phyloP scores from a whole-genome alignment of 2,329 filamentous ascomycete species.

The Cladosporium sp. region DNA sequence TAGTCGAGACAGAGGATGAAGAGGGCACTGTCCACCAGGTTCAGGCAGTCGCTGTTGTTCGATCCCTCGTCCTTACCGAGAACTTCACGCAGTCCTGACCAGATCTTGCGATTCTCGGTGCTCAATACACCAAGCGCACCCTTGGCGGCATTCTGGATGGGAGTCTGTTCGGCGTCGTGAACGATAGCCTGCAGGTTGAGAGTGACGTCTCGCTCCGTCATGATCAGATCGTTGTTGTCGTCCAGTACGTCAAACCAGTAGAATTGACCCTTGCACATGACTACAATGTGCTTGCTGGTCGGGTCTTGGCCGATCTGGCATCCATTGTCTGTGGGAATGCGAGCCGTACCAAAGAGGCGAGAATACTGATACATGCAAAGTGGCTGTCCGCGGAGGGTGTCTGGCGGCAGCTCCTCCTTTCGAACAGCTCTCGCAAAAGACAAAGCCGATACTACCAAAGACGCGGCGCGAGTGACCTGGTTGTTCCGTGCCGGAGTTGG shows the following conservation, averaged over 20 bases:
- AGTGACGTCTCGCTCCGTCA: constrained; percentile 90
- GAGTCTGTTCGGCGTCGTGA: constrained; percentile 80
- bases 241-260: constrained; percentile 99
- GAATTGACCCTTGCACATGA: constrained; percentile 90
- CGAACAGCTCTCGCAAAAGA: constrained; percentile 90
- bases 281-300: constrained; percentile 85
- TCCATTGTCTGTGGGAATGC: constrained; percentile 87
- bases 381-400: constrained; percentile 74
- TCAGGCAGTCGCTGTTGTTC: constrained; percentile 93
- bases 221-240: constrained; percentile 89
- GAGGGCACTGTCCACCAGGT: constrained; percentile 87
- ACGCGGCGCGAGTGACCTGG: constrained; percentile 90
- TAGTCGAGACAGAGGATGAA: constrained; percentile 93
- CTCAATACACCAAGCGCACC: constrained; percentile 87
- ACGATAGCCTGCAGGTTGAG: constrained; percentile 89
- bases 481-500: constrained; percentile 94
- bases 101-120: constrained; percentile 93
- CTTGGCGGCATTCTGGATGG: constrained; percentile 93
- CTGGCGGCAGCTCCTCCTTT: constrained; percentile 85
- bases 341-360: constrained; percentile 85
- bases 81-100: constrained; percentile 85
- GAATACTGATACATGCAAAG: constrained; percentile 99
- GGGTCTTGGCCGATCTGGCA: constrained; percentile 95
- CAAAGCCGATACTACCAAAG: constrained; percentile 80
- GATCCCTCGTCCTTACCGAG: constrained; percentile 78